phyloP scores from a whole-genome alignment of 176 grass and related monocot genomes.

The Aegilops sharonensis region DNA sequence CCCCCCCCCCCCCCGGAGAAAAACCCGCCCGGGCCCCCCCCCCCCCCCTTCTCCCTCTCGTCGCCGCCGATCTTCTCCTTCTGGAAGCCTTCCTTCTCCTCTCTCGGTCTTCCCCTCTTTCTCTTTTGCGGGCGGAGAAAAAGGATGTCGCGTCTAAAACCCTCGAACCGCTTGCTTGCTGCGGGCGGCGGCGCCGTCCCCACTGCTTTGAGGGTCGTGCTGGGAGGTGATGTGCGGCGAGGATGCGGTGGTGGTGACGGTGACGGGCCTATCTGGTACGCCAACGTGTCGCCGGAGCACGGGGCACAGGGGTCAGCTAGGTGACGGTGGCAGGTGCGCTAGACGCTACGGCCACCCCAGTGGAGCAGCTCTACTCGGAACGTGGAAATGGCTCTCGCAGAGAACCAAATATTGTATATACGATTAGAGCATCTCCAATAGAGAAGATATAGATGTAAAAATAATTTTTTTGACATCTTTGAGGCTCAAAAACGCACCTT shows the following conservation, averaged over 20 bases:
- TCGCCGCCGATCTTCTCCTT: neutral
- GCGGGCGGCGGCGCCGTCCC: neutral
- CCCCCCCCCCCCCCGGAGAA: neutral
- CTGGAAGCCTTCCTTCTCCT: slow-evolving; percentile 3
- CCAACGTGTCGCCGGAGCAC: neutral
- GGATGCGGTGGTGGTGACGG: neutral
- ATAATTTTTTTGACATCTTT: too few species aligned
- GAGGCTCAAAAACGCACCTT: too few species aligned
- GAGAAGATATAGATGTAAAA: too few species aligned
- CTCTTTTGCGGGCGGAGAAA: slow-evolving; percentile 13
- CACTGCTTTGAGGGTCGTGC: slow-evolving; percentile 26
- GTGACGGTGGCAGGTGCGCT: neutral
- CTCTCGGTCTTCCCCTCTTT: neutral
- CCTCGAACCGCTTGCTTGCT: slow-evolving; percentile 3
- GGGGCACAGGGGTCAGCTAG: neutral
- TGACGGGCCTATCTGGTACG: neutral
- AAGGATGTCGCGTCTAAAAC: slow-evolving; percentile 43
- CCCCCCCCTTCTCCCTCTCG: neutral
- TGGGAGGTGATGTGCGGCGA: neutral
- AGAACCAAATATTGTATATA: neutral
- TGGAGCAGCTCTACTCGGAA: neutral
- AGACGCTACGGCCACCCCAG: neutral
- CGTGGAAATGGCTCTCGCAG: neutral
- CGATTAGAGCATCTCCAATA: too few species aligned
- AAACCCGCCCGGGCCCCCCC: neutral